Base-by-base conservation (phyloP, 345 rosid genomes). In the Pistacia integerrima region DNA sequence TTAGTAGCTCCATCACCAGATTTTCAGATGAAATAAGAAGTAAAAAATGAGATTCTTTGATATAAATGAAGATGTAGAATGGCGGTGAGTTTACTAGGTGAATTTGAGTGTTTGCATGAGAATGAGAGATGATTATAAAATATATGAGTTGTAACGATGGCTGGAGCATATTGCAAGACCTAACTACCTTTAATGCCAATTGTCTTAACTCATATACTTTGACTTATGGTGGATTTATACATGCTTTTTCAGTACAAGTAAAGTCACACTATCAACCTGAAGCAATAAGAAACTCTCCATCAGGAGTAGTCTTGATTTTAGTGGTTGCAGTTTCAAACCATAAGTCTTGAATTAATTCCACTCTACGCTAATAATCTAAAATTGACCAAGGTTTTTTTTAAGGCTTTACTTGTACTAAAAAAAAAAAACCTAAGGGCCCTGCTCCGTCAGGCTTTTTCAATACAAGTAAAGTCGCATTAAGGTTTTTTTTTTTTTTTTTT, bases 161-260 rank as follows among this genome's bases (percentile, higher is more conserved):
- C 64, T 86, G 89, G 90, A 79, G 84, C 91, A 85, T 71, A 90
- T 82, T 87, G 97, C 93, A 89, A 90, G 97, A 90, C 87, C 97
- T 87, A 85, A 85, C 33, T 30, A 30, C 33, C 87, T 96, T 96
- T 90, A 96, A 56, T 1, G 93, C 83, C 14, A 88, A 86, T 73
- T 96, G 84, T 57, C 89, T 84, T 22, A 92, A 88, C 83, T 93
- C 97, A 38, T 92, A 93, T 52, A 93, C 99, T 86, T 96, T 91
- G 54, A 93, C 83, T 74, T 93, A 97, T 28, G 98, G 99, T 25
- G 97, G 99, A 77, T 93, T 88, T 81, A 92, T 89, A 55, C 97
- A 98, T 90, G 78, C 70, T 75, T 66, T 62, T 77, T 52, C 74
- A 69, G 65, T 14, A 72, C 68, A 11, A 72, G 70, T 12, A 2